phyloP scores from a whole-genome alignment of 495 filamentous ascomycete species.

The Penicillium chermesinum region DNA sequence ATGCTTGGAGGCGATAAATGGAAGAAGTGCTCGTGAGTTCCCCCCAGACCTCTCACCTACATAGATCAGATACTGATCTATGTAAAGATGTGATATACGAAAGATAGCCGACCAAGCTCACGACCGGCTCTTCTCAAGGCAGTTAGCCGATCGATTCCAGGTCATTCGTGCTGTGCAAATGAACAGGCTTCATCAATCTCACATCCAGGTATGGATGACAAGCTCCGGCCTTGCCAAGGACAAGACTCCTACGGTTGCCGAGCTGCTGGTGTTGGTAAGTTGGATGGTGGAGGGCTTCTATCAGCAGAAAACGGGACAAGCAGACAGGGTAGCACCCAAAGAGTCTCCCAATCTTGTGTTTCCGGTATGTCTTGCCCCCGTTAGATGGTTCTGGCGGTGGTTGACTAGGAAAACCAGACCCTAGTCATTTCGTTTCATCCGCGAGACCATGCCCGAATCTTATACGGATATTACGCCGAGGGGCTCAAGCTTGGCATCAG shows the following conservation, averaged over 20 bases:
- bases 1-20: not conserved
- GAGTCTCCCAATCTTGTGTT: not conserved
- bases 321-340: not conserved
- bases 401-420: not conserved
- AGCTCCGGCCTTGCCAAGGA: not conserved
- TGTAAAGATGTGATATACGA: not conserved
- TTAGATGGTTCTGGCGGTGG: not conserved
- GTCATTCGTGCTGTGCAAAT: not conserved
- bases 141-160: not conserved
- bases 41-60: not conserved
- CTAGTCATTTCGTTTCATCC: conserved; percentile 10
- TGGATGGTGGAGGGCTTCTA: conserved; percentile 4
- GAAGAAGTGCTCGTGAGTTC: not conserved
- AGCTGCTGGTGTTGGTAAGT: conserved; percentile 2
- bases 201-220: not conserved
- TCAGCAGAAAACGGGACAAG: not conserved
- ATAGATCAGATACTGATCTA: not conserved
- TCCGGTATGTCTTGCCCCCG: not conserved
- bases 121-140: not conserved
- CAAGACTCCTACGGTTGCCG: not conserved
- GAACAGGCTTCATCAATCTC: not conserved
- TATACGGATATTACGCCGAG: conserved; percentile 4
- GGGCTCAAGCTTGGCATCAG: conserved; percentile 5
- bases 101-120: not conserved
- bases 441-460: conserved; percentile 1